Conservation (phyloP, 2,329 filamentous ascomycete species). For the Eutypella sp. region DNA sequence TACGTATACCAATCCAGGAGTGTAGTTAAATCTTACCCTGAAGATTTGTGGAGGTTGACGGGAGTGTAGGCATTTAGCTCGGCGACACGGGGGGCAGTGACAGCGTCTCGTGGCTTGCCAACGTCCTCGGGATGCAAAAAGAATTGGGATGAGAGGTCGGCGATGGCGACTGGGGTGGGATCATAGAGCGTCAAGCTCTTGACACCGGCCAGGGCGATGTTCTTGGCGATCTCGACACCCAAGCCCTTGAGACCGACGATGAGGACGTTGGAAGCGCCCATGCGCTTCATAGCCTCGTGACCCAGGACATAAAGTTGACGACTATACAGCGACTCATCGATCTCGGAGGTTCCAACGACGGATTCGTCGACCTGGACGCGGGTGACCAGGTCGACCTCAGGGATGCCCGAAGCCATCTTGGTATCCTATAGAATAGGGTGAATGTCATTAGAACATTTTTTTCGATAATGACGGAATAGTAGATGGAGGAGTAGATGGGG, state of each 20-base stretch:
- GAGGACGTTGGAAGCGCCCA: slow-evolving; percentile 93
- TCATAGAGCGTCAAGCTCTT: slow-evolving; percentile 95
- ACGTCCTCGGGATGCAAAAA: slow-evolving; percentile 86
- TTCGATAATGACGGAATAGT: no score
- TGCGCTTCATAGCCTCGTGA: slow-evolving; percentile 93
- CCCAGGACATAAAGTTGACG: slow-evolving; percentile 68
- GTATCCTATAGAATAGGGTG: slow-evolving; percentile 34
- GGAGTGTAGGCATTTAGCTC: slow-evolving; percentile 97
- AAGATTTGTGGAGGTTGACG: slow-evolving; percentile 67
- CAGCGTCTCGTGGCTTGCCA: slow-evolving; percentile 82
- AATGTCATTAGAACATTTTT: slow-evolving; percentile 16
- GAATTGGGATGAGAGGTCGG: slow-evolving; percentile 95
- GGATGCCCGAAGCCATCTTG: slow-evolving; percentile 38
- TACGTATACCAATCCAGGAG: no score
- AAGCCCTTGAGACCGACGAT: slow-evolving; percentile 88
- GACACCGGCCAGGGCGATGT: slow-evolving; percentile 94
- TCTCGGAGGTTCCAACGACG: slow-evolving; percentile 50
- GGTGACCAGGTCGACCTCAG: slow-evolving; percentile 58
- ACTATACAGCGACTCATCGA: slow-evolving; percentile 71
- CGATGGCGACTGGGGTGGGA: slow-evolving; percentile 74
- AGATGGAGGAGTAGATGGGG: no score
- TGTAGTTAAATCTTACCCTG: slow-evolving; percentile 35
- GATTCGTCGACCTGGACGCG: slow-evolving; percentile 62
- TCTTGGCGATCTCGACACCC: slow-evolving; percentile 98
- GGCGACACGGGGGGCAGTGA: slow-evolving; percentile 82